phyloP scores from a whole-genome alignment of 2,329 filamentous ascomycete species.

The Phialocephala sp. region DNA sequence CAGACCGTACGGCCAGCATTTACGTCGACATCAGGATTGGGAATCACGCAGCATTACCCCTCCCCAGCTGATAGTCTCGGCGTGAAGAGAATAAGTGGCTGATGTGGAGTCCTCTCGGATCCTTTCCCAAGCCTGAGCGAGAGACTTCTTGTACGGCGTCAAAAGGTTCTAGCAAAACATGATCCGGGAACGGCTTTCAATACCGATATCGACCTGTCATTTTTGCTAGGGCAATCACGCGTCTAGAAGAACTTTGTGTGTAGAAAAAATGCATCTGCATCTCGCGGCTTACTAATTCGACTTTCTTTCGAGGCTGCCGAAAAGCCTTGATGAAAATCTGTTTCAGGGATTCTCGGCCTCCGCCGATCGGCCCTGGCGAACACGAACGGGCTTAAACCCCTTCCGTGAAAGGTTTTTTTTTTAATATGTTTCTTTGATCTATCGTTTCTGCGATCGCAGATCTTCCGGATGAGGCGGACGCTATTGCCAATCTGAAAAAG shows the following conservation, averaged over 20 bases:
- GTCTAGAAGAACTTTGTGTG: background rate
- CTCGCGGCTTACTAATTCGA: background rate
- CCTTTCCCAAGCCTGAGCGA: background rate
- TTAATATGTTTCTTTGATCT: background rate
- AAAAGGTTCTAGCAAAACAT: background rate
- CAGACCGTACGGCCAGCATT: background rate
- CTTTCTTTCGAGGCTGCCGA: background rate
- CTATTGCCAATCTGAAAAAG: background rate
- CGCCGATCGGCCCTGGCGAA: constrained; percentile 6
- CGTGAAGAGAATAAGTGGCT: background rate
- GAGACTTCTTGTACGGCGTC: background rate
- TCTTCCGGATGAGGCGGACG: background rate
- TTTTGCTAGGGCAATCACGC: constrained; percentile 3
- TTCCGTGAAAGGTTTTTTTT: background rate
- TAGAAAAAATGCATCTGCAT: background rate
- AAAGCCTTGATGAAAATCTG: background rate
- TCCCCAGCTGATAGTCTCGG: constrained; percentile 4
- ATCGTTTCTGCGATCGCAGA: background rate
- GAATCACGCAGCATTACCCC: background rate
- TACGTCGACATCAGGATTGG: background rate
- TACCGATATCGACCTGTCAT: constrained; percentile 3
- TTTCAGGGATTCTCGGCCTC: background rate
- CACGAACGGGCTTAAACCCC: background rate
- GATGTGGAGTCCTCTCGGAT: background rate
- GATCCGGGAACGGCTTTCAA: background rate